Evolutionary conservation across 2,329 filamentous ascomycete species (phyloP), one percentile per base, ranked within the genome.

Genomic region (Arthrinium phaeospermum): DNA sequence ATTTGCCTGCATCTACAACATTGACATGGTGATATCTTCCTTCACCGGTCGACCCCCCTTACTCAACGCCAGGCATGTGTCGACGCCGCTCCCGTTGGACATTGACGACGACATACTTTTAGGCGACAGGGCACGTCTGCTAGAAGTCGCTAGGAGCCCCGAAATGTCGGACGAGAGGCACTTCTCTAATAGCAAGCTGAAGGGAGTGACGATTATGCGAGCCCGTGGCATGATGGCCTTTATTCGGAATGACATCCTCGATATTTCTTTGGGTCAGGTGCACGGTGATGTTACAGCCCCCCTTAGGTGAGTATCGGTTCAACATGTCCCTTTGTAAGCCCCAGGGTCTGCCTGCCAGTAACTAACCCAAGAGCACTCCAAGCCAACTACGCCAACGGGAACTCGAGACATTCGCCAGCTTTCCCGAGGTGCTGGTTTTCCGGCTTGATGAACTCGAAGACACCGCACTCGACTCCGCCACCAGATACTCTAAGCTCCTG

Each of bases 1-100:
- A 3, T 82, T 83, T 6, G 78, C 79, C 0, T 75, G 80, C 1
- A 73, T 85, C 27, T 86, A 84, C 71, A 80, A 78, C 46, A 75
- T 84, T 12, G 89, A 91, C 75, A 89, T 90, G 61, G 84, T 84
- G 12, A 80, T 82, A 0, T 84, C 87, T 0, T 83, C 86, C 0
- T 89, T 90, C 67, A 85, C 85, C 0, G 89, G 89, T 0, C 81
- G 88, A 0, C 90, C 89, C 0, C 89, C 89, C 0, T 78, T 86
- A 1, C 77, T 90, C 6, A 83, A 84, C 14, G 84, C 87, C 44
- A 84, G 87, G 1, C 91, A 90, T 75, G 87, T 85, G 67, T 84
- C 84, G 8, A 84, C 88, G 1, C 87, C 88, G 22, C 77, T 86
- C 1, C 89, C 89, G 0, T 80, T 91, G 0, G 90, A 91, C 75